Base-by-base conservation (phyloP, 2,329 filamentous ascomycete genomes). In the Botryotinia calthae region DNA sequence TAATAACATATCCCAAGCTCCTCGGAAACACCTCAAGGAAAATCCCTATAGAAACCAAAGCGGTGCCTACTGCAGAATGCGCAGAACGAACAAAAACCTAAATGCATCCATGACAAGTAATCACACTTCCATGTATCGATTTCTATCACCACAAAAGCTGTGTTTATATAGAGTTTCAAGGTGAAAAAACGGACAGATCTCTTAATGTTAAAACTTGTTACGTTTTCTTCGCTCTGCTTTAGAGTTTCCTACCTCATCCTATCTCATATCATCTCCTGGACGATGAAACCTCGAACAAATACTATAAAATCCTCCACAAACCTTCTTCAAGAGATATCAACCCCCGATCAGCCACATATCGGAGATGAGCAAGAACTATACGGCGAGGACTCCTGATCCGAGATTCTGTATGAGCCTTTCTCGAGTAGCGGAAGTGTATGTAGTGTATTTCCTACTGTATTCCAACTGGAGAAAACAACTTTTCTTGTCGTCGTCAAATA, bases 201-300 rank as follows among this genome's bases (percentile, higher is more conserved):
- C 25, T 14, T 6, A 2, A 0, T n/a, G 1, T 54, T 25, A 0
- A 51, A 4, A 51, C 8, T 48, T 0, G 4, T 25, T 12, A 7
- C 22, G 12, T 9, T 48, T 25, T 8, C 46, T 25, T 10, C 3
- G 22, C 22, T 9, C 7, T 22, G 4, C 44, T 22, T 46, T n/a
- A n/a, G n/a, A n/a, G n/a, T n/a, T n/a, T n/a, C 8, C 40, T 14
- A 14, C 12, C 40, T 42, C 10, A 42, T 16, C 12, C 4, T 2
- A 16, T 42, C 14, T 48, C 20, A 48, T 25, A 3, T 25, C 20
- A 48, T 25, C 20, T 48, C 7, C 4, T 8, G 25, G 8, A 48
- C 8, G 0, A 48, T 48, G 9, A 9, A 48, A 10, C 1, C 20
- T 48, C 9, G 34, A 25, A 48, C 0, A 22, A 48, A 4, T 48